Base-by-base conservation (phyloP, 805 yeast species). In the Kodamaea laetipori region DNA sequence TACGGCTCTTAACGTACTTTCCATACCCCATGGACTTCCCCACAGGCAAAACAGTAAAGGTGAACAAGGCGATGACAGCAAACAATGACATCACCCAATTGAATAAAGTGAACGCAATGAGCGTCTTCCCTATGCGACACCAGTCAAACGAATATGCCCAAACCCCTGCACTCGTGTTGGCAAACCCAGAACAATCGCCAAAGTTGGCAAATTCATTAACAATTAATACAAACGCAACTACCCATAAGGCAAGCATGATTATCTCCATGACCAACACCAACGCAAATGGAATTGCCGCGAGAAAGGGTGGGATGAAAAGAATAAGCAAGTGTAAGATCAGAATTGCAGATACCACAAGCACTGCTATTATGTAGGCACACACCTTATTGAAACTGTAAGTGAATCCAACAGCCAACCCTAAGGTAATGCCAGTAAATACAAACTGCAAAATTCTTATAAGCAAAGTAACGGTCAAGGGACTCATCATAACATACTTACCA, bases 71-170 rank as follows among this genome's bases (percentile, higher is more conserved):
- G 2, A 25, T 21, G n/a, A 43, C 24, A 8, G 43, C 34, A 7
- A 41, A 40, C 10, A 27, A 12, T 4, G 44, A 32, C 11, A 40
- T 26, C 6, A 46, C 30, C 44, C 43, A 40, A 27, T 33, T 27
- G 27, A 47, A 47, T 11, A 47, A 30, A 5, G 47, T 40, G 13
- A 47, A 37, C 6, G 47, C 50, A 16, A 44, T 40, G 23, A 47
- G 33, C 7, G 41, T 24, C 23, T 39, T 40, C 3, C 47, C 50
- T 24, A 47, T 33, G 12, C 35, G 19, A 28, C 50, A 47, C 45
- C 34, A 41, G 11, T 37, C 33, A n/a, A 37, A 28, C 11, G 40
- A 37, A n/a, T 16, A 37, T 15, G 28, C 23, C 31, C 23, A 37
- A 10, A 26, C 11, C 5, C 32, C 40, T 11, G 33, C 37, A 7